These are phyloP conservation scores for Ganoderma lucidum DNA, from an alignment of 1,284 basidiomycete species.

Conservation along the genomic window DNA sequence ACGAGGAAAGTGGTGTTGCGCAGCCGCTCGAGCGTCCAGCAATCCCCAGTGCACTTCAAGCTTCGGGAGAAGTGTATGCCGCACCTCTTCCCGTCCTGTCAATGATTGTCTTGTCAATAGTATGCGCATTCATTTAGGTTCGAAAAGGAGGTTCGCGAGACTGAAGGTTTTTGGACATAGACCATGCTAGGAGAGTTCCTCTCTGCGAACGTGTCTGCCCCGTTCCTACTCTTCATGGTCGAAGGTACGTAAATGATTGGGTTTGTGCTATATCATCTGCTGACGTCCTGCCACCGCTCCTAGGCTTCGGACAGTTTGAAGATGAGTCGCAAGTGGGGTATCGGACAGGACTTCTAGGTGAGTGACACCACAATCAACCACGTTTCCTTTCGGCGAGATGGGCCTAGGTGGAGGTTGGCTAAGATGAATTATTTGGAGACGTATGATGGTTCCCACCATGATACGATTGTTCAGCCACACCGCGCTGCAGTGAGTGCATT, in stretches of 20 bases:
- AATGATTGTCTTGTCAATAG: conserved; percentile 92
- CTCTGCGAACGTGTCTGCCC: conserved; percentile 89
- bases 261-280: conserved; percentile 9
- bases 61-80: conserved; percentile 66
- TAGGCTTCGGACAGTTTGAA: conserved; percentile 70
- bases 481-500: not conserved
- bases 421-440: not conserved
- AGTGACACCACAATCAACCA: conserved; percentile 22
- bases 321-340: conserved; percentile 84
- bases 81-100: conserved; percentile 89
- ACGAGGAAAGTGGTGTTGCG: conserved; percentile 37
- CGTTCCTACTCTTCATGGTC: conserved; percentile 93
- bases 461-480: not conserved
- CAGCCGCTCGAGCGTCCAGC: conserved; percentile 59
- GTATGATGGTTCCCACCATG: not conserved
- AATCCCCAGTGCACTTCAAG: conserved; percentile 76
- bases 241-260: conserved; percentile 60
- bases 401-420: not conserved
- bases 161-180: conserved; percentile 47
- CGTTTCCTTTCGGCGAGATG: not conserved
- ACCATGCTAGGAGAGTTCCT: conserved; percentile 94
- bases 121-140: conserved; percentile 50
- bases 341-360: conserved; percentile 86
- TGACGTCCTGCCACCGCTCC: not conserved
- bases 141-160: not conserved